Base-by-base conservation (phyloP, 352 stramenopile genomes). In the Phytopythium aichiense region DNA sequence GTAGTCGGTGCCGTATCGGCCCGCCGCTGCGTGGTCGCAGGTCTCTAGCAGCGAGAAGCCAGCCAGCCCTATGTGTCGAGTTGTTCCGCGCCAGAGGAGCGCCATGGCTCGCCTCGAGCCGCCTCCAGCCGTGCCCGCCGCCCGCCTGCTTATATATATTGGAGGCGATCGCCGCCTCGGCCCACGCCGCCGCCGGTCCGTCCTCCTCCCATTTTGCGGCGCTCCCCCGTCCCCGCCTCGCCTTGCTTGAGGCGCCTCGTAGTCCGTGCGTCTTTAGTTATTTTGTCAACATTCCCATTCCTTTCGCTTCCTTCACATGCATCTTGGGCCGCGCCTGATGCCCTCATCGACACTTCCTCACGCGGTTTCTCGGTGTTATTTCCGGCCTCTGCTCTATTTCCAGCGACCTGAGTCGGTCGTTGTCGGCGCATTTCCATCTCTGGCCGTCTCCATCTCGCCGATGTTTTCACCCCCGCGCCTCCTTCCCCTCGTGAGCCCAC, bases 1-100 rank as follows among this genome's bases (percentile, higher is more conserved):
- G 66, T 80, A 77, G 61, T 55, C 33, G 42, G 67, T 54, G 2
- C 48, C 48, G 7, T 38, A 13, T 15, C 11, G 9, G 48, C 15
- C 23, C 13, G 7, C 48, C 23, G 23, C 30, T 53, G 28, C 23
- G 33, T 53, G 23, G 48, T 20, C 12, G 22, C 22, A 11, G n/a
- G 8, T 48, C 4, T 38, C 53, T 18, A 40, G 33, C 38, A 51
- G 55, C 30, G 40, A 42, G 23, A 52, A 40, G 38, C 37, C 43
- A 38, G 33, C 33, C 33, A 38, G 33, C 33, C 33, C 31, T 48
- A 18, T 45, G 35, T 22, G 40, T 51, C 54, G 54, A 28, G 45
- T 31, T 30, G 45, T 51, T 30, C 45, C n/a, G 45, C 45, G 45
- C 22, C 22, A 0, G 45, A 51, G n/a, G n/a, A 51, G n/a, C 45